Evolutionary conservation across 495 filamentous ascomycete species (phyloP).

Genomic region (Opeltia flavorubescens): DNA sequence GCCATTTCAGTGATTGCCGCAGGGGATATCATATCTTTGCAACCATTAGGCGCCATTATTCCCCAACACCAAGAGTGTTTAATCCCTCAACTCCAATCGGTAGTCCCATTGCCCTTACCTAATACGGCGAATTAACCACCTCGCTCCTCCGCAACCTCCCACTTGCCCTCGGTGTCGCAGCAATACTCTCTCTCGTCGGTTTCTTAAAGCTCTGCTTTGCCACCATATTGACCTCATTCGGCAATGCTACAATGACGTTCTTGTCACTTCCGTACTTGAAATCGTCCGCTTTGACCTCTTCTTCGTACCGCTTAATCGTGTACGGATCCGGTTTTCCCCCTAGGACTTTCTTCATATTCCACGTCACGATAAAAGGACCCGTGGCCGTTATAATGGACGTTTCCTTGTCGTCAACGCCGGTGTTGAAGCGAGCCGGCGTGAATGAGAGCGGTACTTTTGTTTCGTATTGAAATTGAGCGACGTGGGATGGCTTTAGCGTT

Average conservation of each 20-base stretch:
- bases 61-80: no score
- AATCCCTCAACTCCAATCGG: neutral
- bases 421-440: conserved; percentile 89
- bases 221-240: conserved; percentile 97
- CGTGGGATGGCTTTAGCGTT: conserved; percentile 71
- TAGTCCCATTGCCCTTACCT: no score
- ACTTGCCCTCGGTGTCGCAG: conserved; percentile 39
- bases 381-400: conserved; percentile 95
- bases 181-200: conserved; percentile 87
- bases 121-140: conserved; percentile 79
- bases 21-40: no score
- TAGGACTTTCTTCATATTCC: conserved; percentile 82
- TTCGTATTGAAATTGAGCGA: conserved; percentile 94
- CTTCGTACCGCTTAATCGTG: conserved; percentile 86
- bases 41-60: no score
- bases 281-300: conserved; percentile 96
- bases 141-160: conserved; percentile 56
- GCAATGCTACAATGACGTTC: conserved; percentile 92
- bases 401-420: conserved; percentile 62
- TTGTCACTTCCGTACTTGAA: conserved; percentile 95
- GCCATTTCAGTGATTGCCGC: no score
- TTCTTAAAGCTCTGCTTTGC: conserved; percentile 68
- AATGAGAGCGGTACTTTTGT: conserved; percentile 76
- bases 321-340: conserved; percentile 72
- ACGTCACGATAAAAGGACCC: conserved; percentile 92